A percentile compares a stretch with the other conserved stretches of the same genome.
phyloP scores from a whole-genome alignment of 140 eudicot species.

The Anethum foeniculum region DNA sequence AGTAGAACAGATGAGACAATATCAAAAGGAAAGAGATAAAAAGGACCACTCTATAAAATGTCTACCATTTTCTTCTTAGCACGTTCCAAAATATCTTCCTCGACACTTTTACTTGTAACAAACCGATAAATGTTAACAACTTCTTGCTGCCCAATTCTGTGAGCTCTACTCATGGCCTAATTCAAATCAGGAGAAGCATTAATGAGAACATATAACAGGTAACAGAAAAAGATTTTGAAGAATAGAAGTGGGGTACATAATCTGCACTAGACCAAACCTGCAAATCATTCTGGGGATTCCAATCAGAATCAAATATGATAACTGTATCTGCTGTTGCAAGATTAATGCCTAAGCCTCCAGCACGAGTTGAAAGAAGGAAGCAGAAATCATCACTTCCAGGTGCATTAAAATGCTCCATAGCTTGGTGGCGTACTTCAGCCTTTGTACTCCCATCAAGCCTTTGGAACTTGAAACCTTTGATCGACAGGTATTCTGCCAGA shows the following conservation, averaged over 20 bases:
- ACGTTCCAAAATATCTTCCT: constrained; percentile 98
- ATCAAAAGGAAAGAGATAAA: background rate
- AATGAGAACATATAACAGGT: background rate
- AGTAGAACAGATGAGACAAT: background rate
- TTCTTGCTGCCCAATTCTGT: constrained; percentile 97
- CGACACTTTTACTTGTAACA: constrained; percentile 98
- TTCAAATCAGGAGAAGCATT: constrained; percentile 7
- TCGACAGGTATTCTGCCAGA: constrained; percentile 82
- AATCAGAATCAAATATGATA: constrained; percentile 96
- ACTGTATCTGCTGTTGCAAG: constrained; percentile 99
- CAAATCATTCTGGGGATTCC: constrained; percentile 99
- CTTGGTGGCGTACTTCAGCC: constrained; percentile 92
- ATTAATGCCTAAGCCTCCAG: constrained; percentile 98
- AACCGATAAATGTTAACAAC: constrained; percentile 96
- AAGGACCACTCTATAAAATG: background rate
- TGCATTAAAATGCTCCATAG: constrained; percentile 99
- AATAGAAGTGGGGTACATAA: background rate
- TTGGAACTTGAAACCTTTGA: constrained; percentile 94
- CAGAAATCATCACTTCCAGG: constrained; percentile 99
- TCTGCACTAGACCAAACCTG: constrained; percentile 45
- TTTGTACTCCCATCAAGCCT: constrained; percentile 99
- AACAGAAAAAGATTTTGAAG: background rate
- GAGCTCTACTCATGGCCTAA: constrained; percentile 99
- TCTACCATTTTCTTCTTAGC: constrained; percentile 98
- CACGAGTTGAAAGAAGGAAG: constrained; percentile 99